Conservation (phyloP, 306 rosid genomes). For the Carpinus fangiana region DNA sequence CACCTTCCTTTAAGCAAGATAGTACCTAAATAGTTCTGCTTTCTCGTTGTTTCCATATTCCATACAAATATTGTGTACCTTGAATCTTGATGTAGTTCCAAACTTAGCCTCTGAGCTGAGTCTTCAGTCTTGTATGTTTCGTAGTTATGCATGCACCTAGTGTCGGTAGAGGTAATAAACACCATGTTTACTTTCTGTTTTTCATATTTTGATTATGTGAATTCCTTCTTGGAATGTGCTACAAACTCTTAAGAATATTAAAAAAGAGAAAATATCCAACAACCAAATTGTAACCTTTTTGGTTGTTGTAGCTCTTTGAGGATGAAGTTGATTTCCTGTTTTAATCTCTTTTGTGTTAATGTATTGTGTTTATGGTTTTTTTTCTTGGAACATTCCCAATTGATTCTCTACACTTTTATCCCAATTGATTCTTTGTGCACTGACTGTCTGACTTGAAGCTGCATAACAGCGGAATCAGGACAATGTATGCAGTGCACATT, state of each 20-base stretch:
- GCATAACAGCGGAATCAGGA: too few relatives aligned
- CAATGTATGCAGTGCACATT: too few relatives aligned
- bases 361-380: too few relatives aligned
- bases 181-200: conserved; percentile 11
- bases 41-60: conserved; percentile 35
- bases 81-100: conserved; percentile 84
- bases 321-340: too few relatives aligned
- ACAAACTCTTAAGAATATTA: background rate
- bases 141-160: conserved; percentile 75
- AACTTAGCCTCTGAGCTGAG: conserved; percentile 88
- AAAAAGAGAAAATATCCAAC: background rate
- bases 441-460: too few relatives aligned
- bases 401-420: too few relatives aligned
- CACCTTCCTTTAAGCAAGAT: background rate
- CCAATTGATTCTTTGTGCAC: too few relatives aligned
- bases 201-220: conserved; percentile 17
- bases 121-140: conserved; percentile 93
- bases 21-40: background rate
- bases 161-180: conserved; percentile 75
- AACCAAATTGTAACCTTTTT: background rate
- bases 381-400: too few relatives aligned
- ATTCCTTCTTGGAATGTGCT: background rate
- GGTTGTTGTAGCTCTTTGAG: too few relatives aligned
- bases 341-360: too few relatives aligned
- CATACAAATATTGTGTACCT: conserved; percentile 50